phyloP scores from a whole-genome alignment of 2,329 filamentous ascomycete genomes.

The Fusarium protoensiforme region DNA sequence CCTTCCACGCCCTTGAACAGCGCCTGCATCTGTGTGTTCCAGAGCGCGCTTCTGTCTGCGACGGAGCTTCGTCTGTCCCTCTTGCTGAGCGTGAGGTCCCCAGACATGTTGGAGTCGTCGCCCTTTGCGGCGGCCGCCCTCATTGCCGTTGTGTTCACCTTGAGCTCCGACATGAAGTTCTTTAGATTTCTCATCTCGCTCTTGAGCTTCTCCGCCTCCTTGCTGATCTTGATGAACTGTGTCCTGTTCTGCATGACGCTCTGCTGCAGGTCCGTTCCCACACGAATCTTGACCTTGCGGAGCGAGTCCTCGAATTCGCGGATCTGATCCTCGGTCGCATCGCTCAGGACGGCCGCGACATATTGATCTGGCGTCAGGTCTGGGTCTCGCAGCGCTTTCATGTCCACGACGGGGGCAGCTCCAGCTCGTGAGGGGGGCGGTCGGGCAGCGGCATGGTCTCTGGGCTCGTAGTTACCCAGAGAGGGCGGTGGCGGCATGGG shows the following conservation, averaged over 20 bases:
- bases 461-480: constrained; percentile 67
- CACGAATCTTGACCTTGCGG: constrained; percentile 80
- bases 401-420: constrained; percentile 75
- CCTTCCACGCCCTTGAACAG: constrained; percentile 98
- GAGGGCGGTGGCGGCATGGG: constrained; percentile 76
- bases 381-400: constrained; percentile 82
- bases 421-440: constrained; percentile 65
- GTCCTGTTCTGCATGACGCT: constrained; percentile 97
- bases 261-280: constrained; percentile 87
- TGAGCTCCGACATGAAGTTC: constrained; percentile 93
- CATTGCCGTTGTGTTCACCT: constrained; percentile 76
- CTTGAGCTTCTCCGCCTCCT: constrained; percentile 98
- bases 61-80: constrained; percentile 91
- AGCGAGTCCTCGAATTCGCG: constrained; percentile 82
- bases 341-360: constrained; percentile 77
- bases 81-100: constrained; percentile 70
- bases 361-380: constrained; percentile 84
- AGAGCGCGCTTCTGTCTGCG: constrained; percentile 72
- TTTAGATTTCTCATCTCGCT: constrained; percentile 92
- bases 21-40: constrained; percentile 77
- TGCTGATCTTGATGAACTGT: constrained; percentile 99
- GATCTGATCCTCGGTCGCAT: constrained; percentile 90
- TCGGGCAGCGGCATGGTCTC: constrained; percentile 53
- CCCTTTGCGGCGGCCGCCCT: constrained; percentile 67
- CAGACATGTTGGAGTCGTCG: constrained; percentile 60